Base-by-base conservation (phyloP, 371 early-diverging fungal species). In the Mortierella sp. region DNA sequence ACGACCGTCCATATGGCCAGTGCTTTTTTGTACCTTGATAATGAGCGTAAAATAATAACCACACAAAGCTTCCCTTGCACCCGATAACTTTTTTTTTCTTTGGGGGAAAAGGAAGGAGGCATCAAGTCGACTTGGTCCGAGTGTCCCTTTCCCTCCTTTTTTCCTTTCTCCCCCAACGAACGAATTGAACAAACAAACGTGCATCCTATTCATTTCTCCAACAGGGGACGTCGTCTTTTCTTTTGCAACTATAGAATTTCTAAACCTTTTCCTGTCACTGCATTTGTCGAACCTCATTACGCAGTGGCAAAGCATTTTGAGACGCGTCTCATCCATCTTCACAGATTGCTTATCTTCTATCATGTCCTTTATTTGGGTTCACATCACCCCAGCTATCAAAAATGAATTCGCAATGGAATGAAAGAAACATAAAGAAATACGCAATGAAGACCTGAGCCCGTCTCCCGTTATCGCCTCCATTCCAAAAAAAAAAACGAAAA, bases 391-490 rank as follows among this genome's bases (percentile, higher is more conserved):
- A 31, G 58, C 58, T 58, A 58, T 58, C 58, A 37, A 31, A 58
- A 34, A 58, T 58, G 16, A 68, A 69, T n/a, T n/a, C n/a, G n/a
- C n/a, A 39, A 39, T 26, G 24, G 50, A 70, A 53, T 76, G 65
- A 68, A 55, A 37, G 63, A 66, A 67, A 26, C 26, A 52, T 9
- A 50, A 13, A 14, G 24, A n/a, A 61, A 4, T 24, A 11, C 48
- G 26, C 19, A 24, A 26, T 19, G 19, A 34, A 6, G 9, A 68
- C n/a, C 14, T 31, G 66, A 44, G 45, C 66, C 66, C 43, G 45
- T 34, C 47, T 45, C 22, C 26, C 43, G 52, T 48, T 31, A 53
- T 48, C 26, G 16, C 47, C 64, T 44, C 40, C 68, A 68, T 39
- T 47, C 68, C 29, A 47, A 58, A 34, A 19, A 26, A 7, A 4